Percentiles rank a stretch among this genome's conserved stretches.
phyloP scores from a whole-genome alignment of 768 basidiomycete genomes.

The Psilocybe sp. region DNA sequence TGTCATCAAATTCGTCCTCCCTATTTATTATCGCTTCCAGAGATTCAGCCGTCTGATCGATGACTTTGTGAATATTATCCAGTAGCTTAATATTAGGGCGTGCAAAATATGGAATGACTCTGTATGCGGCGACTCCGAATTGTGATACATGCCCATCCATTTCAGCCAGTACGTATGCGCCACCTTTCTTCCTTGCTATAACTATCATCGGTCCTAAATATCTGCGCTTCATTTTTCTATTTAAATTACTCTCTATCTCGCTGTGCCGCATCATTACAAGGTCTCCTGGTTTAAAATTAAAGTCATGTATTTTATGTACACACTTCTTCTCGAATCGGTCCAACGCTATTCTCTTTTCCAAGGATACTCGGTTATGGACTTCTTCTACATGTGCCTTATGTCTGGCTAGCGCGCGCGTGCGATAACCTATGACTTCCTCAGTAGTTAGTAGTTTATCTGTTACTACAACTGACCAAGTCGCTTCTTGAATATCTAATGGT shows the following conservation, averaged over 20 bases:
- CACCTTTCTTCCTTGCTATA: slow-evolving; percentile 12
- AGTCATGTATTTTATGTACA: background rate
- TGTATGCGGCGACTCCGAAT: slow-evolving; percentile 8
- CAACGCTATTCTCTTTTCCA: slow-evolving; percentile 1
- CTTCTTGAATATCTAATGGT: slow-evolving; percentile 25
- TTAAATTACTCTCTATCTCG: slow-evolving; percentile 14
- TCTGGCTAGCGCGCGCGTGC: slow-evolving; percentile 17
- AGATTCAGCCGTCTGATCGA: too few relatives aligned
- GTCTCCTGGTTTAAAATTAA: slow-evolving; percentile 2
- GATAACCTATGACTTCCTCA: slow-evolving; percentile 18
- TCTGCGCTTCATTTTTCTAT: slow-evolving; percentile 18
- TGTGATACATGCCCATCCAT: slow-evolving; percentile 12
- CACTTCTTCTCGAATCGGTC: slow-evolving; percentile 4
- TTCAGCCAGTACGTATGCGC: slow-evolving; percentile 14
- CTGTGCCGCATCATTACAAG: slow-evolving; percentile 5
- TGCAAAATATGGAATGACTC: slow-evolving; percentile 11
- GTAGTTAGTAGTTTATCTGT: slow-evolving; percentile 11
- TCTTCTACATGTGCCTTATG: slow-evolving; percentile 18
- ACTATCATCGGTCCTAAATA: slow-evolving; percentile 28
- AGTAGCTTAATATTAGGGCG: background rate
- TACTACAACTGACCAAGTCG: slow-evolving; percentile 21
- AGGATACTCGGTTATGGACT: slow-evolving; percentile 8
- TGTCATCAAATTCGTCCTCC: too few relatives aligned
- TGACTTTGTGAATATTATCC: background rate
- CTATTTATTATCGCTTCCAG: too few relatives aligned